Conservation (phyloP, 305 asterid genomes). For the Lippia alba region DNA sequence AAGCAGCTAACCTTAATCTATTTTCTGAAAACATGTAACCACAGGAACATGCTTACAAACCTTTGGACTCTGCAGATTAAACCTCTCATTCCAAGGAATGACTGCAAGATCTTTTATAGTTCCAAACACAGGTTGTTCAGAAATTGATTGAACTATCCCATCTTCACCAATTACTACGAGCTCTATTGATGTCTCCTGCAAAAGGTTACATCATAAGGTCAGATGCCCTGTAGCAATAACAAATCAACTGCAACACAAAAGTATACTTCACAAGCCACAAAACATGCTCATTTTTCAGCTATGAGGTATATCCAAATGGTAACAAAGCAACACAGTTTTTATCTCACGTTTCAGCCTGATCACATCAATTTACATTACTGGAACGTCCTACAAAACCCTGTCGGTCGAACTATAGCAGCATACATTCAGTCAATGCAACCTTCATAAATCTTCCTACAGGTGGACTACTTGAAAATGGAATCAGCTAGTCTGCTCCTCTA, state of each 20-base stretch:
- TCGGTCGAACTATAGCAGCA: background rate
- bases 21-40: slow-evolving; percentile 26
- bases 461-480: no score
- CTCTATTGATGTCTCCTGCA: slow-evolving; percentile 93
- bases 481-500: no score
- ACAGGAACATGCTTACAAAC: slow-evolving; percentile 48
- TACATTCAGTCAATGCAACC: no score
- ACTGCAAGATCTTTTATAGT: slow-evolving; percentile 85
- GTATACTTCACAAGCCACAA: slow-evolving; percentile 29
- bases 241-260: slow-evolving; percentile 15
- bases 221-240: slow-evolving; percentile 12
- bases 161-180: slow-evolving; percentile 79
- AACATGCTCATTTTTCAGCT: background rate
- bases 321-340: slow-evolving; percentile 19
- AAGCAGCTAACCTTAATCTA: slow-evolving; percentile 36
- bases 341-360: background rate
- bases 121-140: slow-evolving; percentile 96
- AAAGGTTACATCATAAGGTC: slow-evolving; percentile 33
- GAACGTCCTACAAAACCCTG: background rate
- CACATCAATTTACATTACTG: background rate
- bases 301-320: background rate
- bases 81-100: slow-evolving; percentile 78
- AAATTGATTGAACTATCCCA: slow-evolving; percentile 79
- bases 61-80: slow-evolving; percentile 66
- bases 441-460: no score